Evolutionary conservation across 345 rosid species (phyloP), one percentile per base, ranked within the genome.

Genomic region (Corchorus olitorius): DNA sequence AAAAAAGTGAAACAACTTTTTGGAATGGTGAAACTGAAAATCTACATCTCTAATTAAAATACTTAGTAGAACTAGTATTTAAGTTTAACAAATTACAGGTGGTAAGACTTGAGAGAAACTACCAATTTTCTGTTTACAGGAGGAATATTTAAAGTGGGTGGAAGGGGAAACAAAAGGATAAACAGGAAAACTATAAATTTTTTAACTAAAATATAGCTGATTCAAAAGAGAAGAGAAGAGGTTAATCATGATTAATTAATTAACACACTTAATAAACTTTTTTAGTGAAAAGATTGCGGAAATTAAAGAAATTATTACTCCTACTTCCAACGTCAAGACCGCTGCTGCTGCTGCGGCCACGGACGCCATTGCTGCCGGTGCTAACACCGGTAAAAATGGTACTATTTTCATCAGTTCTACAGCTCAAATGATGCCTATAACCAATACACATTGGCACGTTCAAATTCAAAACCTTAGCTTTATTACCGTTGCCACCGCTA

Each of bases 221-320:
- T 70, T 70, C 34, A 52, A 52, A 53, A 16, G 20, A 17, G 4
- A 12, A 17, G 14, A 19, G 37, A 63, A 65, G 12, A 15, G 49
- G 71, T 52, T 65, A 75, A 48, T 55, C n/a, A 55, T 37, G 34
- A 72, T 56, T 27, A 27, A 72, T 56, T 27, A 27, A 27, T 27
- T 55, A 19, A 72, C 53, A 72, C 63, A 6, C 67, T 85, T 76
- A 87, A 83, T 88, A 84, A 75, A 91, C 92, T 77, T 89, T 92
- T 83, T 87, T 92, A 56, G 85, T 27, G 72, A 92, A 94, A 53
- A 92, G 86, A 89, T 86, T 87, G 6, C 97, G 92, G 22, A 94
- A 75, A 72, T 81, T 90, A 79, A 94, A 92, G 62, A 89, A 50
- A 74, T 72, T 76, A 74, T 72, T 76, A 1, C 54, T 50, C 14